These are phyloP conservation scores for Perkinsus chesapeaki DNA, from an alignment of 169 alveolate genomes.

Conservation along the genomic window DNA sequence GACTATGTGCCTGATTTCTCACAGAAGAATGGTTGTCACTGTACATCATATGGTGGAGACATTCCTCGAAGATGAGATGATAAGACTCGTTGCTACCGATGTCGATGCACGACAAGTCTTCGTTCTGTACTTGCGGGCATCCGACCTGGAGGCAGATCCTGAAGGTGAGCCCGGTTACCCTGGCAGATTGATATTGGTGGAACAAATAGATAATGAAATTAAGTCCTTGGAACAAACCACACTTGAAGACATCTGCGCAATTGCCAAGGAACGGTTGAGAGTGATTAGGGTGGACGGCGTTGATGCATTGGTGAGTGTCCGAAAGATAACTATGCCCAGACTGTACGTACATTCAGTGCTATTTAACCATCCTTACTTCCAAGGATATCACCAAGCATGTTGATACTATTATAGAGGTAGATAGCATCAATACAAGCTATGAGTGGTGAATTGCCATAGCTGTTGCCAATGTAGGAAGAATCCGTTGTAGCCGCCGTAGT, in stretches of 20 bases:
- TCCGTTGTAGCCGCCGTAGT: no score
- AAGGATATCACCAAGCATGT: no score
- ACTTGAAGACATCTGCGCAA: not conserved
- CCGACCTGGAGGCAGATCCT: not conserved
- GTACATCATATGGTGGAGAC: not conserved
- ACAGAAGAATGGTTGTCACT: not conserved
- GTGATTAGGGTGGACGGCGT: not conserved
- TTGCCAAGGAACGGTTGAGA: not conserved
- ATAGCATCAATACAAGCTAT: no score
- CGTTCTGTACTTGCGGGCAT: not conserved
- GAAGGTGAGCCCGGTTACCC: no score
- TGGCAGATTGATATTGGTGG: no score
- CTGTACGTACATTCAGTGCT: no score
- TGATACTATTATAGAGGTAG: no score
- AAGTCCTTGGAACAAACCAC: not conserved
- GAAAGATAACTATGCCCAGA: no score
- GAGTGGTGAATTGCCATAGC: no score
- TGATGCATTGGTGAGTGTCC: not conserved
- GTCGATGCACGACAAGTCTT: not conserved
- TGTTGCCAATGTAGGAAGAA: no score
- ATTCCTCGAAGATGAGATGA: not conserved
- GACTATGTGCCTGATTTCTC: not conserved
- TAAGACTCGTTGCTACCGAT: not conserved
- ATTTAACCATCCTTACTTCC: no score
- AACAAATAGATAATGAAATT: no score